A percentile compares a stretch with the other conserved stretches of the same genome.
Evolutionary conservation across 2,329 filamentous ascomycete genomes (phyloP).

Genomic region (Scedosporium dehoogii): DNA sequence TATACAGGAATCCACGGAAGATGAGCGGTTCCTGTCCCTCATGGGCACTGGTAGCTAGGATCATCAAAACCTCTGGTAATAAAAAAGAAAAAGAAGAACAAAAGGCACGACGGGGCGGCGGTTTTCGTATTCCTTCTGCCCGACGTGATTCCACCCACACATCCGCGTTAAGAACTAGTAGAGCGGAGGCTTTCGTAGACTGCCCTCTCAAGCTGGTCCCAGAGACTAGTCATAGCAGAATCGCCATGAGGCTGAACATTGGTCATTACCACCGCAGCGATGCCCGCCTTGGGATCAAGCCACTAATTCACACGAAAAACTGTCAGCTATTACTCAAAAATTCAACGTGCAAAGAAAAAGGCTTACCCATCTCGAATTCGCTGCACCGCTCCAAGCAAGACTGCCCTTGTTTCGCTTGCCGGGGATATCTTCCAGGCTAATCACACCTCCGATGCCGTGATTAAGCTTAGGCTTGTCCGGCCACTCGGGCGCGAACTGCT

Average conservation of each 20-base stretch:
- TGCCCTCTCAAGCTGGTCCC: not conserved
- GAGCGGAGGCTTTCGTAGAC: not conserved
- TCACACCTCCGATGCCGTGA: constrained; percentile 26
- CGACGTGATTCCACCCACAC: not conserved
- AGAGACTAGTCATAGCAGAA: constrained; percentile 13
- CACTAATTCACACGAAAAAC: constrained; percentile 13
- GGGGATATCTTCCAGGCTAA: constrained; percentile 27
- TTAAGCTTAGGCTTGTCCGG: constrained; percentile 19
- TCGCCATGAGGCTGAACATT: constrained; percentile 27
- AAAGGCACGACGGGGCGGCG: not conserved
- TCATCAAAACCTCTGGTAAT: too few species aligned
- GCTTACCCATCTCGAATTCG: constrained; percentile 32
- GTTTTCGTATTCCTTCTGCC: not conserved
- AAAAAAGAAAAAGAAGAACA: too few species aligned
- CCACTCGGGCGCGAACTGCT: constrained; percentile 25
- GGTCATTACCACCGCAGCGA: constrained; percentile 8
- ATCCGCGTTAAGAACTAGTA: not conserved
- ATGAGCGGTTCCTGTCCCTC: not conserved
- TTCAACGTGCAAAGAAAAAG: not conserved
- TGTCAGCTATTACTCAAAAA: too few species aligned
- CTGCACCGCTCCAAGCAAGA: constrained; percentile 31
- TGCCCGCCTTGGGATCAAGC: constrained; percentile 17
- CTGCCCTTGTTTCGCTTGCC: constrained; percentile 31
- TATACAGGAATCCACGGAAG: constrained; percentile 15
- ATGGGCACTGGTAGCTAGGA: not conserved